Conservation (phyloP, 1,284 basidiomycete genomes). For the Tilletia setariae region DNA sequence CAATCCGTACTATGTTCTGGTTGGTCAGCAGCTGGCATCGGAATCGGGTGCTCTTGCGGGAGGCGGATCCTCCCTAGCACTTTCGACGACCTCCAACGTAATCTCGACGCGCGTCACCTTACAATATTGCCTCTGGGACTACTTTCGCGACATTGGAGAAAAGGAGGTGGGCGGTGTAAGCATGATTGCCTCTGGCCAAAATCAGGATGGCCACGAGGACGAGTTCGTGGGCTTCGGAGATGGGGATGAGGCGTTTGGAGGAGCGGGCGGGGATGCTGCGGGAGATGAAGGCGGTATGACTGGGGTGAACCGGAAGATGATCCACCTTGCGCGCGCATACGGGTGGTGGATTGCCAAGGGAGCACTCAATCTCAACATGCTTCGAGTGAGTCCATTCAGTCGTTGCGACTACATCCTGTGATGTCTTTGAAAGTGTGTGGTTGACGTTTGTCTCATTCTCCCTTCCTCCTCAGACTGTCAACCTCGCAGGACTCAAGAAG, state of each 20-base stretch:
- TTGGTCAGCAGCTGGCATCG: constrained; percentile 58
- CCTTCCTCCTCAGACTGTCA: constrained; percentile 29
- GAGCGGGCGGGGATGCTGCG: background rate
- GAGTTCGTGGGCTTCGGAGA: background rate
- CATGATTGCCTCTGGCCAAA: constrained; percentile 59
- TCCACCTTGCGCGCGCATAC: constrained; percentile 73
- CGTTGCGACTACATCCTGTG: too few relatives aligned
- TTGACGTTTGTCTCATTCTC: background rate
- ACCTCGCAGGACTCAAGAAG: constrained; percentile 37
- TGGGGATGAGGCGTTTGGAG: background rate
- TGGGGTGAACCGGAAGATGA: constrained; percentile 56
- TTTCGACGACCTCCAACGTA: background rate
- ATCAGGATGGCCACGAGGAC: constrained; percentile 57
- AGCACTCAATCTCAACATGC: constrained; percentile 67
- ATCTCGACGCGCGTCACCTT: constrained; percentile 74
- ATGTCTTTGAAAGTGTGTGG: background rate
- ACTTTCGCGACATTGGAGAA: constrained; percentile 85
- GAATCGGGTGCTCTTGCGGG: constrained; percentile 57
- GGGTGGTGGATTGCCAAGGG: constrained; percentile 80
- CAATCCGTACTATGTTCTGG: constrained; percentile 93
- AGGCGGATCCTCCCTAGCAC: background rate
- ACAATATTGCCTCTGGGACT: constrained; percentile 96
- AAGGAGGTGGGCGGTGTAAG: constrained; percentile 72
- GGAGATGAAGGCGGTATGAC: background rate
- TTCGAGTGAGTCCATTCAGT: constrained; percentile 80